These are phyloP conservation scores for Erodium chrysanthum DNA, from an alignment of 441 rosid genomes.

Conservation along the genomic window DNA sequence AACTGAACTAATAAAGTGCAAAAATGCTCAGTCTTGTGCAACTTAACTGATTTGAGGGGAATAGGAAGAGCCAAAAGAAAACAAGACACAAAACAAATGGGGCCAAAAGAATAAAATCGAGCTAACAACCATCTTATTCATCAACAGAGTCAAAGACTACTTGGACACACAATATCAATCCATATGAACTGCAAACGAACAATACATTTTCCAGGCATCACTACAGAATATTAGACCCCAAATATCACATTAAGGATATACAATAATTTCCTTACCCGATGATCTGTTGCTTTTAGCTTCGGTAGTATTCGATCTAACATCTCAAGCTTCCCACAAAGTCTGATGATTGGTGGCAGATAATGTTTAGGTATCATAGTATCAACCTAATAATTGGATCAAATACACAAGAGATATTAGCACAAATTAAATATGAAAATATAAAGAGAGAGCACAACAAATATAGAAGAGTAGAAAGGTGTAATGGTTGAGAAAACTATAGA, in stretches of 20 bases:
- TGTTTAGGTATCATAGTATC: conserved; percentile 64
- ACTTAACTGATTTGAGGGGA: neutral
- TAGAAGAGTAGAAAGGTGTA: conserved; percentile 4
- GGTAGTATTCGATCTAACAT: conserved; percentile 89
- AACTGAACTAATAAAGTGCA: neutral
- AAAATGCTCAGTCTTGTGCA: neutral
- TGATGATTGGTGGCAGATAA: conserved; percentile 69
- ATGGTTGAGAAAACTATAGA: conserved; percentile 10
- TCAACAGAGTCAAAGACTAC: neutral
- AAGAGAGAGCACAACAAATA: conserved; percentile 6
- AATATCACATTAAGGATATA: conserved; percentile 13
- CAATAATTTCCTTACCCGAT: conserved; percentile 52
- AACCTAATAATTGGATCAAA: conserved; percentile 33
- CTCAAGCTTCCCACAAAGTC: conserved; percentile 97
- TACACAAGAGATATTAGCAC: neutral
- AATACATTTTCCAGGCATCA: conserved; percentile 5
- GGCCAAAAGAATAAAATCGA: neutral
- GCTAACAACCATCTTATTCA: neutral
- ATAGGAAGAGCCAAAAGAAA: neutral
- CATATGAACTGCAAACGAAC: neutral
- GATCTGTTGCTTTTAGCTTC: conserved; percentile 84
- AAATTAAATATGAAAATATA: too few species aligned
- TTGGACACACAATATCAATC: neutral
- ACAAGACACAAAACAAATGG: neutral
- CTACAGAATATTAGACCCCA: conserved; percentile 6